These are phyloP conservation scores for Orbilia brochopaga DNA, from an alignment of 2,329 filamentous ascomycete genomes.

Conservation along the genomic window DNA sequence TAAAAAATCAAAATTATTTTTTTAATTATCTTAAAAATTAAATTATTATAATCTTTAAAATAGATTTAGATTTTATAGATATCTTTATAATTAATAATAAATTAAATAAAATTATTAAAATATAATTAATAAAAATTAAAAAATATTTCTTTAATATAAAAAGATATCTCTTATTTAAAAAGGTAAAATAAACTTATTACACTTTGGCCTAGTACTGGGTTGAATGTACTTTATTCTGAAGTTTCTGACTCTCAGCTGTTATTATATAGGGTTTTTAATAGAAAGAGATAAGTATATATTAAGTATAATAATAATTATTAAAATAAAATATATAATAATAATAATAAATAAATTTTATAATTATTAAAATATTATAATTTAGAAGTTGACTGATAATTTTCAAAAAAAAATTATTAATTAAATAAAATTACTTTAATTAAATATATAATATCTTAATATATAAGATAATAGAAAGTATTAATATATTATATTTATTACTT, in stretches of 20 bases:
- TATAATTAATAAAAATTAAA: neutral
- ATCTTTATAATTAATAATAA: too few relatives aligned
- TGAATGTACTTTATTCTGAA: too few relatives aligned
- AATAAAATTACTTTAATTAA: constrained; percentile 14
- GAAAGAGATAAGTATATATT: constrained; percentile 27
- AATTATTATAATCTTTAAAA: constrained; percentile 4
- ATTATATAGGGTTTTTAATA: too few relatives aligned
- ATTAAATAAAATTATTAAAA: too few relatives aligned
- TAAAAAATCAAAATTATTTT: too few relatives aligned
- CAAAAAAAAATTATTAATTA: constrained; percentile 4
- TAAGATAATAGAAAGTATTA: too few relatives aligned
- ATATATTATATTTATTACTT: too few relatives aligned
- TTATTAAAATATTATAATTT: too few relatives aligned
- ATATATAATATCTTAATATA: neutral
- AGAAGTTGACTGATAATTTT: too few relatives aligned
- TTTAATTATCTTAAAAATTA: too few relatives aligned
- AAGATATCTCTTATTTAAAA: constrained; percentile 4
- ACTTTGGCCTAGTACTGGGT: too few relatives aligned
- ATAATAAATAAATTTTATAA: constrained; percentile 37
- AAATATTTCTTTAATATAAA: neutral
- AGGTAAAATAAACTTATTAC: constrained; percentile 24
- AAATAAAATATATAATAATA: constrained; percentile 28
- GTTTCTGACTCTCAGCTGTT: too few relatives aligned
- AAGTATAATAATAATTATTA: constrained; percentile 8
- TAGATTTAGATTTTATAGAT: constrained; percentile 10